Conservation (phyloP, 2,329 filamentous ascomycete species). For the Microsporum canis region DNA sequence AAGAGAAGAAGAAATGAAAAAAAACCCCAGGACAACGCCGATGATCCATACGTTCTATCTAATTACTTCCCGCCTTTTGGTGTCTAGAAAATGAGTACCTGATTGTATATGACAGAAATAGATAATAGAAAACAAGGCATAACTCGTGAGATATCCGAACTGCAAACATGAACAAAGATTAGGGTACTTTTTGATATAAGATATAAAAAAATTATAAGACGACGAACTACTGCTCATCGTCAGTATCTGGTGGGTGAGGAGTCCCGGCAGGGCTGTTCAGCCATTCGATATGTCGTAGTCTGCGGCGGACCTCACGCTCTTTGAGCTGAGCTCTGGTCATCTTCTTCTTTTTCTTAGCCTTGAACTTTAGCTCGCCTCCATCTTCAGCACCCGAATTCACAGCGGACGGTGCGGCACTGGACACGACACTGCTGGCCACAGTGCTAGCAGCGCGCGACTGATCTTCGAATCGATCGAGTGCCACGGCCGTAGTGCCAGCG, state of each 20-base stretch:
- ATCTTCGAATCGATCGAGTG: conserved; percentile 81
- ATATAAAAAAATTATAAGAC: background rate
- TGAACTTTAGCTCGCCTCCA: conserved; percentile 67
- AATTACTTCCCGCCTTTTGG: background rate
- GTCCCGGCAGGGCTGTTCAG: conserved; percentile 78
- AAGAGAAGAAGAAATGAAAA: background rate
- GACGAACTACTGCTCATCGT: conserved; percentile 50
- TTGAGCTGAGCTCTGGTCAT: conserved; percentile 93
- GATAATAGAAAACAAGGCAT: conserved; percentile 1
- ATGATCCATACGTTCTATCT: background rate
- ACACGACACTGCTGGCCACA: conserved; percentile 47
- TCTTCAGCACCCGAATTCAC: conserved; percentile 79
- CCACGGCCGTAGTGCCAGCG: conserved; percentile 58
- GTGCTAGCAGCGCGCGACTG: conserved; percentile 46
- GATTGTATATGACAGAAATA: background rate
- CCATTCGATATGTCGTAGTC: conserved; percentile 71
- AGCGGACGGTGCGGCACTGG: conserved; percentile 50
- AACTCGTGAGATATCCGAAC: conserved; percentile 4
- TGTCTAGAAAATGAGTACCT: background rate
- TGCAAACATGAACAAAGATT: conserved; percentile 4
- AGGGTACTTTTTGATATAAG: conserved; percentile 7
- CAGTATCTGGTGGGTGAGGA: conserved; percentile 62
- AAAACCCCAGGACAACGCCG: background rate
- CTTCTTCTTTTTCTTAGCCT: conserved; percentile 91
- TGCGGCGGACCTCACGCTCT: conserved; percentile 76